A percentile compares a stretch with the other conserved stretches of the same genome.
phyloP scores from a whole-genome alignment of 164 flowering plant species.

The Tetrastigma voinierianum region DNA sequence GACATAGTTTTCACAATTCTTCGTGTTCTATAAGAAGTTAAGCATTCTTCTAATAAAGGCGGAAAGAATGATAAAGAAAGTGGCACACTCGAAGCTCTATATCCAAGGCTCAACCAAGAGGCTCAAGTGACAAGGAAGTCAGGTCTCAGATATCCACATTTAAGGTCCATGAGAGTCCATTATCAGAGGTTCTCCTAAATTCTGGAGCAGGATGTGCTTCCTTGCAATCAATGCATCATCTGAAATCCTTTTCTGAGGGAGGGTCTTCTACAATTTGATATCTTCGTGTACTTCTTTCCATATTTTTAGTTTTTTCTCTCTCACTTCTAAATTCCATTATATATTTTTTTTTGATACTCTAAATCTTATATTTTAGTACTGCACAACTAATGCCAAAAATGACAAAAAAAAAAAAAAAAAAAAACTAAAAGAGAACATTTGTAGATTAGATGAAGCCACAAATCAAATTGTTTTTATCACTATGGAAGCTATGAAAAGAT shows the following conservation, averaged over 20 bases:
- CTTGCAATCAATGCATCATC: conserved; percentile 41
- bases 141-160: conserved; percentile 40
- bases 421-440: no score
- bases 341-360: no score
- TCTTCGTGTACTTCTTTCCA: conserved; percentile 38
- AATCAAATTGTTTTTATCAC: no score
- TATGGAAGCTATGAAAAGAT: no score
- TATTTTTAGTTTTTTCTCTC: neutral
- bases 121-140: conserved; percentile 43
- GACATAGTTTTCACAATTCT: neutral
- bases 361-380: no score
- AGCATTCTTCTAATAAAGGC: conserved; percentile 62
- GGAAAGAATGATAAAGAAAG: conserved; percentile 33
- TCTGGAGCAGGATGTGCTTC: conserved; percentile 57
- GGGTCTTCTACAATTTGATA: conserved; percentile 51
- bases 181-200: conserved; percentile 37
- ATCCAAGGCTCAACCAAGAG: conserved; percentile 27
- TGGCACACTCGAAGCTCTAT: neutral
- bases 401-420: no score
- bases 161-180: conserved; percentile 10
- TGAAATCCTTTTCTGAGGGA: conserved; percentile 36
- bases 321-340: neutral
- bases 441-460: no score
- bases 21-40: conserved; percentile 38
- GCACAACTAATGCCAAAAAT: no score